phyloP scores from a whole-genome alignment of 148 eudicot genomes.

The Silene conica region DNA sequence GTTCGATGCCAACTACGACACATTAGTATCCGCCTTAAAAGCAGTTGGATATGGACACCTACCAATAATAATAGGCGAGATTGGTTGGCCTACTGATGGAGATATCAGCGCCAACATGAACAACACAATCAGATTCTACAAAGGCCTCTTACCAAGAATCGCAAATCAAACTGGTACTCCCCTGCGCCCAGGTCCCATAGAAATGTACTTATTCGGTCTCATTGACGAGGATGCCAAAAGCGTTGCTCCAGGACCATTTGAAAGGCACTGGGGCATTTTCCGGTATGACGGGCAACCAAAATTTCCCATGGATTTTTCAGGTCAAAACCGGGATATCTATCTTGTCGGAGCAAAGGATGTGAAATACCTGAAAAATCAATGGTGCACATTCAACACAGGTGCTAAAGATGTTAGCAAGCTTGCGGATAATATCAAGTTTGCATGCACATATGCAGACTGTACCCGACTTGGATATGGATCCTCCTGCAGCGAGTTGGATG shows the following conservation, averaged over 20 bases:
- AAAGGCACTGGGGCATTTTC: conserved; percentile 91
- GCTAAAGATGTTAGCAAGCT: conserved; percentile 58
- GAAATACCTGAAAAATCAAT: conserved; percentile 44
- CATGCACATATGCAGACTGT: conserved; percentile 67
- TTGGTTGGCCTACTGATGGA: conserved; percentile 96
- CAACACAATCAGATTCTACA: conserved; percentile 60
- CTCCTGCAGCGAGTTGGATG: conserved; percentile 65
- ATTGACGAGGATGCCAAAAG: conserved; percentile 76
- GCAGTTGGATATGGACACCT: conserved; percentile 47
- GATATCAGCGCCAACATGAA: conserved; percentile 58
- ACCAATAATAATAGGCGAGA: conserved; percentile 71
- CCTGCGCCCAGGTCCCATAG: conserved; percentile 63
- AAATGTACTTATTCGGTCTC: conserved; percentile 74
- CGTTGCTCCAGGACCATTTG: conserved; percentile 68
- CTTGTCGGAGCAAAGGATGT: conserved; percentile 61
- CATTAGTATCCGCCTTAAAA: conserved; percentile 60
- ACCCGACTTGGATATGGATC: conserved; percentile 76
- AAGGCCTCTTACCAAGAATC: conserved; percentile 61
- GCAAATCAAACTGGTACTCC: conserved; percentile 71
- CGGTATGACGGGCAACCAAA: conserved; percentile 85
- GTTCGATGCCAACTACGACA: conserved; percentile 89
- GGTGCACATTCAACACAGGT: conserved; percentile 61
- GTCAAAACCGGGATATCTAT: conserved; percentile 34
- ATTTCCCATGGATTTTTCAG: conserved; percentile 54
- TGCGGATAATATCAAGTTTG: conserved; percentile 48